Evolutionary conservation across 495 filamentous ascomycete genomes (phyloP), one percentile per base, ranked within the genome.

Genomic region (Chaetomium fimeti): DNA sequence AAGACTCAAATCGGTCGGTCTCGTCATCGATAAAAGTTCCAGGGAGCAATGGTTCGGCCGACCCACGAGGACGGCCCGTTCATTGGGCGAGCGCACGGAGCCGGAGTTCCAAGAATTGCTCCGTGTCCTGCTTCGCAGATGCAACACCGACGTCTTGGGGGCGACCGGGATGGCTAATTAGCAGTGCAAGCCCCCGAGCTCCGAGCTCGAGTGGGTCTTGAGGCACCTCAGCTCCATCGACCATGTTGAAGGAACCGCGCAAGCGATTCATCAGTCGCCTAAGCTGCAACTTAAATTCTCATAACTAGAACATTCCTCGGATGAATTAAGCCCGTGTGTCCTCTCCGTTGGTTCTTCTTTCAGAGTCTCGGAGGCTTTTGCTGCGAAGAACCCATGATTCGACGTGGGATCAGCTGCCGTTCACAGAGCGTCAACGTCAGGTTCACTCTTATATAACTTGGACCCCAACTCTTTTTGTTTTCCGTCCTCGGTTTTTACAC

Each of bases 41-140:
- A 59, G 16, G 55, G 57, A 47, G 40, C 57, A 59, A 59, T 59
- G 57, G 24, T 59, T 48, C 42, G 18, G 38, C 42, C 57, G 57
- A 48, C 15, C n/a, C 8, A 27, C 8, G n/a, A 24, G 16, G 2
- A 7, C 9, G 32, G 16, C 15, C 55, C 15, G 38, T 5, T 59
- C 40, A 59, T 58, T 58, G 55, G 55, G 5, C 13, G 7, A 7
- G 11, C 20, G 24, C 42, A 48, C 57, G 57, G 57, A 48, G 40
- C 57, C 57, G 57, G 57, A 48, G 42, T 27, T 4, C 6, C 6
- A 29, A 1, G 16, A 59, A 16, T 48, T 28, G 20, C 57, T 59
- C 57, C 57, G 57, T 25, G 20, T 48, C 18, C 22, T 9, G 38
- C 38, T 16, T 43, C n/a, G 11, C 32, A 16, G 5, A 47, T 48